A percentile compares a stretch with the other conserved stretches of the same genome.
phyloP scores from a whole-genome alignment of 805 yeast genomes.

The Nakazawaea peltata region DNA sequence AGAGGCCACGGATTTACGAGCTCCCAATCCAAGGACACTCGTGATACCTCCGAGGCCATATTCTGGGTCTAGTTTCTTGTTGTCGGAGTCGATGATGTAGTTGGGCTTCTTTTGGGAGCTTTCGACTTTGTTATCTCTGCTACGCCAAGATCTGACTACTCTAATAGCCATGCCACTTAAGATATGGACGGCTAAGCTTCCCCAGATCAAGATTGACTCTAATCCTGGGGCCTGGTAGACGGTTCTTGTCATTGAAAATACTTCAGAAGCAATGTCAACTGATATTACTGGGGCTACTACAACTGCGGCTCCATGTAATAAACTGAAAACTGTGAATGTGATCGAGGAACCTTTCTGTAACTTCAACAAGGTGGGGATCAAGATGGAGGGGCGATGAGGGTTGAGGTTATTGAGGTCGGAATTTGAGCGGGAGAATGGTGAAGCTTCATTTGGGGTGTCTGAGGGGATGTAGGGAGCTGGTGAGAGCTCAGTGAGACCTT shows the following conservation, averaged over 20 bases:
- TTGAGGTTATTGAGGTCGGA: no score
- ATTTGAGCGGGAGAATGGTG: no score
- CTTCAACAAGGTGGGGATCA: conserved; percentile 14
- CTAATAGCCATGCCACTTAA: conserved; percentile 43
- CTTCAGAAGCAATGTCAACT: conserved; percentile 36
- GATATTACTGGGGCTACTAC: conserved; percentile 45
- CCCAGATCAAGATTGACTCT: conserved; percentile 41
- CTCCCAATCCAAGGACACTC: conserved; percentile 47
- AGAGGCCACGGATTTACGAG: conserved; percentile 36
- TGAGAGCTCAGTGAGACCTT: background rate
- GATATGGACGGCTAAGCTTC: conserved; percentile 41
- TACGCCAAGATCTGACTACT: conserved; percentile 23
- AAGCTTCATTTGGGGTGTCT: no score
- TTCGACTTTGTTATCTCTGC: conserved; percentile 14
- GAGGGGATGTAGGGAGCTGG: conserved; percentile 5
- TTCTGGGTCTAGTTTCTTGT: conserved; percentile 26
- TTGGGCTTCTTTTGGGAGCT: conserved; percentile 5
- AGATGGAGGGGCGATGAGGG: no score
- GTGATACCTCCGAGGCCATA: conserved; percentile 58
- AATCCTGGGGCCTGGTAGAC: conserved; percentile 48
- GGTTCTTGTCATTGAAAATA: conserved; percentile 52
- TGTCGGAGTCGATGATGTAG: background rate
- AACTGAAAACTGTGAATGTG: conserved; percentile 46
- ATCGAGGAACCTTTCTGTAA: conserved; percentile 56
- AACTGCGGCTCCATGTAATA: conserved; percentile 50